Evolutionary conservation across 768 basidiomycete species (phyloP).

Genomic region (Termitomyces sp.): DNA sequence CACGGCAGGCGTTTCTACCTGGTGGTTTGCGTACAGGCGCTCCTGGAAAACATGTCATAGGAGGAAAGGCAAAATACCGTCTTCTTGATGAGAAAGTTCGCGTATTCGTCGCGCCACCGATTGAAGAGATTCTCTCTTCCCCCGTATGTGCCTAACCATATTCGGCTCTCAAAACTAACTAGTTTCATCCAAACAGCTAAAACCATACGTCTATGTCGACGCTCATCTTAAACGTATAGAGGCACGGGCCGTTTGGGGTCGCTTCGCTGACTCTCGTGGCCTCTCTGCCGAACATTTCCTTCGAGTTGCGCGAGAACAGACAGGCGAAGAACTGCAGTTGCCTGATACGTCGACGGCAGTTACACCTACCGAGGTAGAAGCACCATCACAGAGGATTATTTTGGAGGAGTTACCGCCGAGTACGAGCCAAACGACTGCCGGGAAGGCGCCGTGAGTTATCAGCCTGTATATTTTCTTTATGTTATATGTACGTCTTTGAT

Average conservation of each 20-base stretch:
- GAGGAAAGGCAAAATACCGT: conserved; percentile 77
- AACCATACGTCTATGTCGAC: conserved; percentile 59
- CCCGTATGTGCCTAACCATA: conserved; percentile 37
- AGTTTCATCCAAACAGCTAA: conserved; percentile 41
- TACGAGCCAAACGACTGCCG: conserved; percentile 1
- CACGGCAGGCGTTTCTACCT: conserved; percentile 77
- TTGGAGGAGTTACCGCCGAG: not conserved
- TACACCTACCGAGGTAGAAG: not conserved
- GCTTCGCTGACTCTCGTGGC: conserved; percentile 34
- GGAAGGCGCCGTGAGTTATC: conserved; percentile 5
- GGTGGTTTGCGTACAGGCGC: conserved; percentile 86
- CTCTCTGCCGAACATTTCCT: conserved; percentile 43
- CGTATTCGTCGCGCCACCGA: conserved; percentile 77
- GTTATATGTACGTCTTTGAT: not conserved
- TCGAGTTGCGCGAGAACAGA: conserved; percentile 29
- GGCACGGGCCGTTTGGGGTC: conserved; percentile 33
- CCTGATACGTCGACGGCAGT: not conserved
- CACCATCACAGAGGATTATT: not conserved
- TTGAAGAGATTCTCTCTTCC: conserved; percentile 57
- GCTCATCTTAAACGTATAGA: conserved; percentile 36
- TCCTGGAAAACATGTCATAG: conserved; percentile 78
- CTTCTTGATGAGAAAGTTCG: conserved; percentile 81
- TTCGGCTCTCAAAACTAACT: not conserved
- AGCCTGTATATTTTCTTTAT: not conserved
- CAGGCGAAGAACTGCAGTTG: not conserved